Evolutionary conservation across 805 yeast genomes (phyloP), one percentile per base, ranked within the genome.

Genomic region (Yamadazyma kitorensis): DNA sequence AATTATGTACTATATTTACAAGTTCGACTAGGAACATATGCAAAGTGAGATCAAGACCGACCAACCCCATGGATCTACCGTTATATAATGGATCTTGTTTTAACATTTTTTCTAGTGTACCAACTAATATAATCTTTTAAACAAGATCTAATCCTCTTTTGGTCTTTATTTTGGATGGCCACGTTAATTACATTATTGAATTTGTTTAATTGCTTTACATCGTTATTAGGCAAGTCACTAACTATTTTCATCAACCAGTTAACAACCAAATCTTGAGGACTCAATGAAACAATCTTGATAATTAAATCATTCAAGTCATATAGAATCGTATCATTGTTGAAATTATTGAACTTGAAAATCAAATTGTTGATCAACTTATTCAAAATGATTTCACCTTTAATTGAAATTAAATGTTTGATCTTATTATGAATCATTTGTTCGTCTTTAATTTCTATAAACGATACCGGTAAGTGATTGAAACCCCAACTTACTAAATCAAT

Each of bases 401-500:
- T 55, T 19, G 69, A 56, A 23, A 81, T 56, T 26, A 80, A 64
- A 22, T 59, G 57, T 32, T 73, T 53, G 15, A 82, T 65, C 28
- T 70, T 68, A 16, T 57, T 51, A 37, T 75, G 72, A 43, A 84
- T 73, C 15, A 27, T 23, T n/a, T 64, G 69, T 8, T 83, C 80
- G 27, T 79, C 75, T 14, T 61, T 61, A 14, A 70, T 75, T 17
- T 68, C 70, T 34, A 74, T 70, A 25, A 82, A 72, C 6, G 95
- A 82, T 13, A 85, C 71, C 4, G 96, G 96, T 2, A 96, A 88
- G 7, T 74, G 66, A 17, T 74, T 81, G 44, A 82, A 76, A 1
- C 95, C 96, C 91, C 94, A 89, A 5, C 88, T 76, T 15, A 85
- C 59, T 22, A 87, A 68, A 55, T 93, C 98, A 44, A 86, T 81